Evolutionary conservation across 345 rosid genomes (phyloP).

Genomic region (Lagerstroemia speciosa): DNA sequence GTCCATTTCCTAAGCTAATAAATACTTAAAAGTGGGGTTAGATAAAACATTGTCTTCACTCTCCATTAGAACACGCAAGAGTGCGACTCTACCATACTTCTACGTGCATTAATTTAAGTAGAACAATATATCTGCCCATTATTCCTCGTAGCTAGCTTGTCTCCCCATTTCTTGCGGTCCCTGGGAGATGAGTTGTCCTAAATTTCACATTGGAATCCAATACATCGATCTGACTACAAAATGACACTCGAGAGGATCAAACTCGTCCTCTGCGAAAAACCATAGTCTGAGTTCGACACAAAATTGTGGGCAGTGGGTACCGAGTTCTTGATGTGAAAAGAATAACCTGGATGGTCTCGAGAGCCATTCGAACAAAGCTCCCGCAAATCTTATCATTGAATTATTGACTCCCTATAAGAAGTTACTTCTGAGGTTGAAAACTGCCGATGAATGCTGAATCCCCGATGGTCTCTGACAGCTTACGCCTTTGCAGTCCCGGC

Average conservation of each 20-base stretch:
- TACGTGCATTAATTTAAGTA: no score
- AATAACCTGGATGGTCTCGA: conserved; percentile 18
- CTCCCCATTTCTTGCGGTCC: not conserved
- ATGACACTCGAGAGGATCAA: conserved; percentile 7
- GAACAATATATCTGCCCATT: not conserved
- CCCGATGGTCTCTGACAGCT: not conserved
- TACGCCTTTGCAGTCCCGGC: conserved; percentile 45
- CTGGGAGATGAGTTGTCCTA: conserved; percentile 8
- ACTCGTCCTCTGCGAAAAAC: conserved; percentile 17
- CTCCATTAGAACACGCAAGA: no score
- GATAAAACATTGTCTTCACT: no score
- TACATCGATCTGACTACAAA: conserved; percentile 25
- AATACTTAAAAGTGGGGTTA: no score
- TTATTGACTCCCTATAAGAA: conserved; percentile 5
- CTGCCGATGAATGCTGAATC: not conserved
- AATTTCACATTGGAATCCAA: not conserved
- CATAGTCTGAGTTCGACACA: conserved; percentile 4
- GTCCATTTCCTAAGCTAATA: no score
- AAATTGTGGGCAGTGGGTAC: not conserved
- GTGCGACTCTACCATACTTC: no score
- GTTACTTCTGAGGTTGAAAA: not conserved
- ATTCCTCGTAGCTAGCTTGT: no score
- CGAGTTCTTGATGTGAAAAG: conserved; percentile 19
- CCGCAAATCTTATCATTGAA: conserved; percentile 19
- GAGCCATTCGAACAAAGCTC: conserved; percentile 20